phyloP scores from a whole-genome alignment of 228 moss, liverwort and hornwort species.

The Sphagnum magellanicum region DNA sequence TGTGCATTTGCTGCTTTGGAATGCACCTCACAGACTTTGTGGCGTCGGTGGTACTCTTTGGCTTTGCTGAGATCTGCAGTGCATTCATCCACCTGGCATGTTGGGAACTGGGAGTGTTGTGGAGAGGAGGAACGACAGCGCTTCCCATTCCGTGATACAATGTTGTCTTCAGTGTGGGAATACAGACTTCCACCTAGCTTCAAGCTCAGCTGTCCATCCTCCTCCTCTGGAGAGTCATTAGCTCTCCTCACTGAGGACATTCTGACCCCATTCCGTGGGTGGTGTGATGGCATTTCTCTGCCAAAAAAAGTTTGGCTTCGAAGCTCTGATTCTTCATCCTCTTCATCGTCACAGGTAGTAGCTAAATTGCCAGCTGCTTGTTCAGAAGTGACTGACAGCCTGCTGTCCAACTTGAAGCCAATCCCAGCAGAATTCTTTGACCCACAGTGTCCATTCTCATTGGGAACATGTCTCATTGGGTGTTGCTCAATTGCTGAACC shows the following conservation, averaged over 20 bases:
- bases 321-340: conserved; percentile 29
- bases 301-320: conserved; percentile 20
- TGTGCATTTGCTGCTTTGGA: conserved; percentile 72
- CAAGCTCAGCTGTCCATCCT: conserved; percentile 58
- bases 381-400: conserved; percentile 26
- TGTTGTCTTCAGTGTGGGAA: conserved; percentile 52
- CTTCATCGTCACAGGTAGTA: conserved; percentile 22
- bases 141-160: conserved; percentile 64
- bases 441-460: conserved; percentile 21
- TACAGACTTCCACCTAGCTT: conserved; percentile 77
- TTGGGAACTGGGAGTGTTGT: conserved; percentile 61
- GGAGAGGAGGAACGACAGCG: conserved; percentile 84
- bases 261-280: conserved; percentile 31
- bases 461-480: conserved; percentile 8
- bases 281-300: conserved; percentile 37
- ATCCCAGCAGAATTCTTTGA: conserved; percentile 5
- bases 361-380: conserved; percentile 18
- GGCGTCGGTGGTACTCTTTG: conserved; percentile 84
- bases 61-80: conserved; percentile 71
- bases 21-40: conserved; percentile 93
- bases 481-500: conserved; percentile 20
- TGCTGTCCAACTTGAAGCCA: conserved; percentile 21
- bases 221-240: conserved; percentile 35
- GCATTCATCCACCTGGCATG: conserved; percentile 88
- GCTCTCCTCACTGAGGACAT: conserved; percentile 27